These are phyloP conservation scores for Aureobasidium musti DNA, from an alignment of 2,329 filamentous ascomycete species.

Conservation along the genomic window DNA sequence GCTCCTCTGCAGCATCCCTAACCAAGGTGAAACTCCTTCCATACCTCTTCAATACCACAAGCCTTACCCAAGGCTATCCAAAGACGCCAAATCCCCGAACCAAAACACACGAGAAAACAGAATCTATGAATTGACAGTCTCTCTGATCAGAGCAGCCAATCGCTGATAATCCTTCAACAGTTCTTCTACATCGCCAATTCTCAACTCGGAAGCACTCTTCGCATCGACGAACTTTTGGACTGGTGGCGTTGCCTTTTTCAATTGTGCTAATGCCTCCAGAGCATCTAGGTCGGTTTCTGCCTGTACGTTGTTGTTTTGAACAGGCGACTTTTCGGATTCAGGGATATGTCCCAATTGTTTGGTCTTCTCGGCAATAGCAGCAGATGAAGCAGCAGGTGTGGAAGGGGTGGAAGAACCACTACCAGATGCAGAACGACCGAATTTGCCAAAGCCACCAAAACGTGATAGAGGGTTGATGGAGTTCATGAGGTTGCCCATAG, in stretches of 20 bases:
- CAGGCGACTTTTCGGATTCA: slow-evolving; percentile 33
- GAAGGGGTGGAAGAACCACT: slow-evolving; percentile 35
- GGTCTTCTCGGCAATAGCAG: slow-evolving; percentile 54
- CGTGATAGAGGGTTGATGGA: slow-evolving; percentile 43
- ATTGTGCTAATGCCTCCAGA: slow-evolving; percentile 47
- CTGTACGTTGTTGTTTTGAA: neutral
- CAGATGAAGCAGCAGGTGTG: slow-evolving; percentile 41
- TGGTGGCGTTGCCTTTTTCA: slow-evolving; percentile 51
- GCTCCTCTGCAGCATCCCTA: too few relatives aligned
- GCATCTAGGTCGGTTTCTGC: slow-evolving; percentile 42
- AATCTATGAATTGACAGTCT: slow-evolving; percentile 40
- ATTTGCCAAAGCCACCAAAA: slow-evolving; percentile 41
- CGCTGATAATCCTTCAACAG: slow-evolving; percentile 44
- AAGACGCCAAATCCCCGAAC: neutral
- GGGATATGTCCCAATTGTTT: slow-evolving; percentile 38
- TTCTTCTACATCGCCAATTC: slow-evolving; percentile 53
- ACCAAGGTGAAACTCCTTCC: neutral
- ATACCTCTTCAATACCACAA: neutral
- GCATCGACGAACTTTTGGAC: slow-evolving; percentile 52
- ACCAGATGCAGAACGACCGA: slow-evolving; percentile 37
- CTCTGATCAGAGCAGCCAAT: slow-evolving; percentile 48
- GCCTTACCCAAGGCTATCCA: too few relatives aligned
- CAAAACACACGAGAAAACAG: neutral
- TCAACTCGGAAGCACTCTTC: slow-evolving; percentile 49
- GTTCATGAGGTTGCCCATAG: slow-evolving; percentile 39